These are phyloP conservation scores for Trichoderma sp. DNA, from an alignment of 2,329 filamentous ascomycete species.

Conservation along the genomic window DNA sequence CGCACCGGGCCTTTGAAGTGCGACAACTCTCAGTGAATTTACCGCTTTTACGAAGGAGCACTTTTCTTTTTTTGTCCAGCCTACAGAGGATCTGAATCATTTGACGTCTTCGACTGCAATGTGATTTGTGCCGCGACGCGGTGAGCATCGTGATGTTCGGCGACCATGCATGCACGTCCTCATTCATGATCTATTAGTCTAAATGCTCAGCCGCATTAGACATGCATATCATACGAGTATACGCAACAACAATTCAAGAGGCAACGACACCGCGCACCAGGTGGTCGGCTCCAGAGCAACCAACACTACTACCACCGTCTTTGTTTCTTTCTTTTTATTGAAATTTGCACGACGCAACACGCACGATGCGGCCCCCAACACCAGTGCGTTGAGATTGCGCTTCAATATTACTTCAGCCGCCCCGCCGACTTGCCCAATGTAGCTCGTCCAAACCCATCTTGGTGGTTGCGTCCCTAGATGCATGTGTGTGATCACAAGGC, in stretches of 20 bases:
- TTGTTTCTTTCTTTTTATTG: background rate
- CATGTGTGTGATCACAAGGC: slow-evolving; percentile 14
- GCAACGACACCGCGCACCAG: slow-evolving; percentile 1
- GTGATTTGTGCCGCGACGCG: background rate
- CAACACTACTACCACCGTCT: background rate
- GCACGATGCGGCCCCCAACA: slow-evolving; percentile 1
- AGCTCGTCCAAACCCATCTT: background rate
- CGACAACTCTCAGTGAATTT: background rate
- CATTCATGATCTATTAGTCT: background rate
- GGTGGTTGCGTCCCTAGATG: background rate
- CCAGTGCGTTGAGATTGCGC: background rate
- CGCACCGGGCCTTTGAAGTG: slow-evolving; percentile 2
- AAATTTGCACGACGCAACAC: background rate
- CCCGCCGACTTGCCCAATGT: background rate
- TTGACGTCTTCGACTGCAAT: background rate
- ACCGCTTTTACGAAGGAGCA: background rate
- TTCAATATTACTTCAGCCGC: slow-evolving; percentile 1
- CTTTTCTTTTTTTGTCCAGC: background rate
- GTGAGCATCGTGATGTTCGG: background rate
- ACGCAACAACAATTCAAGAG: background rate
- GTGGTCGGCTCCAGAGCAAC: background rate
- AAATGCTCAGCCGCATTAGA: background rate
- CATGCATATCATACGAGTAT: background rate
- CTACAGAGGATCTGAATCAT: background rate
- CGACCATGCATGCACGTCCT: background rate